Evolutionary conservation across 225 moss, liverwort and hornwort genomes (phyloP).

Genomic region (Physcomitrium patens): DNA sequence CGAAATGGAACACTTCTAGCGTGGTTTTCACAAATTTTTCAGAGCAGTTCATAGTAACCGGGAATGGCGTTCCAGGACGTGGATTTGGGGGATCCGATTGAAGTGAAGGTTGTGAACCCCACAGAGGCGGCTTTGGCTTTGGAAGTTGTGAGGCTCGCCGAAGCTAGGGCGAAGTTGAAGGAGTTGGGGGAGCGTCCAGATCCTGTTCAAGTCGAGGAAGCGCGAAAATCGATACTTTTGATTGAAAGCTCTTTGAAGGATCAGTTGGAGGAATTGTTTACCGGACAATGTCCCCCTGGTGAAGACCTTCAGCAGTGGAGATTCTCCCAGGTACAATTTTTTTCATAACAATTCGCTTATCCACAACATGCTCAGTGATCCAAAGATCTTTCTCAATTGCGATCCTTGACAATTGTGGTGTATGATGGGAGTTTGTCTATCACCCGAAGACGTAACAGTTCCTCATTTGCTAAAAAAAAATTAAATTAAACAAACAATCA

Average conservation of each 20-base stretch:
- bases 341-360: too few relatives aligned
- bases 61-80: constrained; percentile 25
- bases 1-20: too few relatives aligned
- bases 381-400: background rate
- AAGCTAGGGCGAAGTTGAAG: constrained; percentile 38
- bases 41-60: too few relatives aligned
- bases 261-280: constrained; percentile 28
- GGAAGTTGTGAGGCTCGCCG: constrained; percentile 47
- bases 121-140: constrained; percentile 27
- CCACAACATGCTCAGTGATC: too few relatives aligned
- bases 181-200: constrained; percentile 52
- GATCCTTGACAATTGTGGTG: background rate
- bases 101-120: constrained; percentile 29
- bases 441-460: too few relatives aligned
- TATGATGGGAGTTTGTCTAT: background rate
- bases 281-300: constrained; percentile 31
- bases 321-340: constrained; percentile 37
- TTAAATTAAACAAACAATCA: too few relatives aligned
- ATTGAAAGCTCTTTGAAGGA: constrained; percentile 36
- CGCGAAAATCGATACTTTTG: constrained; percentile 37
- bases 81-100: constrained; percentile 33
- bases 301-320: constrained; percentile 40
- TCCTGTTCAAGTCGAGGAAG: constrained; percentile 58
- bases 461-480: too few relatives aligned
- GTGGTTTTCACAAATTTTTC: too few relatives aligned